A percentile compares a stretch with the other conserved stretches of the same genome.
Evolutionary conservation across 1,139 yeast species (phyloP).

Genomic region (Blastobotrys capitulatus): DNA sequence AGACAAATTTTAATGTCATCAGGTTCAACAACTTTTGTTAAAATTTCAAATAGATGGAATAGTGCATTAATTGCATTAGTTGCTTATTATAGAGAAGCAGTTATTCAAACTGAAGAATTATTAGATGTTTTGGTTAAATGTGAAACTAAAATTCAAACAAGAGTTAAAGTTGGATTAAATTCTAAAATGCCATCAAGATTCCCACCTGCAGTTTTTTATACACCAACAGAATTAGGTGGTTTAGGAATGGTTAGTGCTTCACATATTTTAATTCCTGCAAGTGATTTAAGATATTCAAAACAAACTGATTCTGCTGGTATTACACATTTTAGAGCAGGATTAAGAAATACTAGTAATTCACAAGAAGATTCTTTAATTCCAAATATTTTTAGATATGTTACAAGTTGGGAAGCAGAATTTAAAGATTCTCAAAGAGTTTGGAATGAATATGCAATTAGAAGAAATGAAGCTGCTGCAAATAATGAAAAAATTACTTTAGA

Average conservation of each 20-base stretch:
- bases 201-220: conserved; percentile 97
- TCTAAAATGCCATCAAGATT: conserved; percentile 98
- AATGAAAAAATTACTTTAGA: conserved; percentile 85
- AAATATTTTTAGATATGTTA: conserved; percentile 83
- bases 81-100: conserved; percentile 90
- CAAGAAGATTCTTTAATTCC: conserved; percentile 78
- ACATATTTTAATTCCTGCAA: conserved; percentile 88
- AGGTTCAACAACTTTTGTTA: conserved; percentile 92
- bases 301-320: conserved; percentile 95
- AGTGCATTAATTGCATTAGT: conserved; percentile 83
- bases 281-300: conserved; percentile 85
- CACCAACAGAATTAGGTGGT: conserved; percentile 97
- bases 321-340: conserved; percentile 91
- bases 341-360: conserved; percentile 61
- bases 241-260: conserved; percentile 97
- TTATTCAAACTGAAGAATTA: conserved; percentile 71
- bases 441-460: conserved; percentile 92
- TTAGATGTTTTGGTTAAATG: conserved; percentile 81
- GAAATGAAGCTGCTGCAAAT: conserved; percentile 82
- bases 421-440: conserved; percentile 93
- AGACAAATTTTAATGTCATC: conserved; percentile 92
- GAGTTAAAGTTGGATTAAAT: conserved; percentile 91
- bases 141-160: conserved; percentile 89
- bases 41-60: conserved; percentile 95
- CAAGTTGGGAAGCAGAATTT: conserved; percentile 97